Evolutionary conservation across 129 eudicot species (phyloP).

Genomic region (Tagetes erecta): DNA sequence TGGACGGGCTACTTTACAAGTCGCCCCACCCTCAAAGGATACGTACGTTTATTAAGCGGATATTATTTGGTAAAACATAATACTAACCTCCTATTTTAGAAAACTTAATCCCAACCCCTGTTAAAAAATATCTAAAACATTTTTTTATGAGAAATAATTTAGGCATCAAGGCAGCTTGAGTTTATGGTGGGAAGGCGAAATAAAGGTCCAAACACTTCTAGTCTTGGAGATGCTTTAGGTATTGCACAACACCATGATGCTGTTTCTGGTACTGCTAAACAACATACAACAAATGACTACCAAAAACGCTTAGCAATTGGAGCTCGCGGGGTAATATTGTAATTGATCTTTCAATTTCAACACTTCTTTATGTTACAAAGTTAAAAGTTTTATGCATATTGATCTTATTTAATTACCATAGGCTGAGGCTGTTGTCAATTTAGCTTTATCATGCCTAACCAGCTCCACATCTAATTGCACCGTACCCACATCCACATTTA

Average conservation of each 20-base stretch:
- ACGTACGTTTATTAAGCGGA: conserved; percentile 80
- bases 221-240: conserved; percentile 91
- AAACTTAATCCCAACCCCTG: not conserved
- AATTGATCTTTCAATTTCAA: not conserved
- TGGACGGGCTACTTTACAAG: conserved; percentile 92
- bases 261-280: conserved; percentile 81
- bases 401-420: conserved; percentile 26
- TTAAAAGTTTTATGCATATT: not conserved
- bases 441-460: conserved; percentile 68
- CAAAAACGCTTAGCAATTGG: conserved; percentile 86
- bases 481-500: conserved; percentile 26
- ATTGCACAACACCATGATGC: conserved; percentile 96
- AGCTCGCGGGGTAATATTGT: conserved; percentile 59
- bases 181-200: conserved; percentile 59
- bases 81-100: not conserved
- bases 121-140: not conserved
- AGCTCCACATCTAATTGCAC: conserved; percentile 43
- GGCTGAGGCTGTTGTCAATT: conserved; percentile 70
- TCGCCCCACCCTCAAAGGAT: conserved; percentile 83
- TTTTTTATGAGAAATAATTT: not conserved
- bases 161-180: conserved; percentile 95
- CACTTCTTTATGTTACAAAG: not conserved
- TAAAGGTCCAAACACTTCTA: conserved; percentile 45
- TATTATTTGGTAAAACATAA: conserved; percentile 63
- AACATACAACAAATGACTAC: conserved; percentile 88